A percentile compares a stretch with the other conserved stretches of the same genome.
phyloP scores from a whole-genome alignment of 2,329 filamentous ascomycete genomes.

The Lasiodiplodia sp. region DNA sequence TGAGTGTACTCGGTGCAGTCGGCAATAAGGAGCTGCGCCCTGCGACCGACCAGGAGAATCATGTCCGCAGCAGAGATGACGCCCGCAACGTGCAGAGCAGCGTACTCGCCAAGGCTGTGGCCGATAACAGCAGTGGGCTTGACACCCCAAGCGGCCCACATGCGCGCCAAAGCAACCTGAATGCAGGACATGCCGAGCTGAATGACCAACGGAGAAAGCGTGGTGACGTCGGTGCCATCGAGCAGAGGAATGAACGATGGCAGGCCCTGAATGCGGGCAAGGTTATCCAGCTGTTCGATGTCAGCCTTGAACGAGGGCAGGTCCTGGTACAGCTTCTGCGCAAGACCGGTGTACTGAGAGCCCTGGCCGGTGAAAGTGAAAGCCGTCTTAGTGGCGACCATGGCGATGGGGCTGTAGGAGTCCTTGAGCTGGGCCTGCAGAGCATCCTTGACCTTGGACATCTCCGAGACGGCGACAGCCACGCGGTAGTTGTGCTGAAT shows the following conservation, averaged over 20 bases:
- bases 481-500: slow-evolving; percentile 63
- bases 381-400: slow-evolving; percentile 59
- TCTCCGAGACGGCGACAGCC: slow-evolving; percentile 56
- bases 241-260: slow-evolving; percentile 59
- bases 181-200: slow-evolving; percentile 62
- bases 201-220: slow-evolving; percentile 59
- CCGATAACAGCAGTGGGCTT: slow-evolving; percentile 61
- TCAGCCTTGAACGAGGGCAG: slow-evolving; percentile 57
- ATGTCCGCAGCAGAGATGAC: slow-evolving; percentile 75
- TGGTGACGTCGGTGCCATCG: slow-evolving; percentile 57
- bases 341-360: slow-evolving; percentile 60
- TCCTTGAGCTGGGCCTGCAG: slow-evolving; percentile 58
- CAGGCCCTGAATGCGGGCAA: slow-evolving; percentile 55
- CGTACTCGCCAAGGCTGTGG: slow-evolving; percentile 75
- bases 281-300: slow-evolving; percentile 58
- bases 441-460: slow-evolving; percentile 54
- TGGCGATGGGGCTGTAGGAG: slow-evolving; percentile 60
- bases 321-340: slow-evolving; percentile 58
- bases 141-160: slow-evolving; percentile 63
- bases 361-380: slow-evolving; percentile 63
- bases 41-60: slow-evolving; percentile 73
- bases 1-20: slow-evolving; percentile 73
- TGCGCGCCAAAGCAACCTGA: slow-evolving; percentile 60
- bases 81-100: slow-evolving; percentile 73
- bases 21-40: slow-evolving; percentile 70